phyloP scores from a whole-genome alignment of 306 rosid genomes.

The Vigna radiata region DNA sequence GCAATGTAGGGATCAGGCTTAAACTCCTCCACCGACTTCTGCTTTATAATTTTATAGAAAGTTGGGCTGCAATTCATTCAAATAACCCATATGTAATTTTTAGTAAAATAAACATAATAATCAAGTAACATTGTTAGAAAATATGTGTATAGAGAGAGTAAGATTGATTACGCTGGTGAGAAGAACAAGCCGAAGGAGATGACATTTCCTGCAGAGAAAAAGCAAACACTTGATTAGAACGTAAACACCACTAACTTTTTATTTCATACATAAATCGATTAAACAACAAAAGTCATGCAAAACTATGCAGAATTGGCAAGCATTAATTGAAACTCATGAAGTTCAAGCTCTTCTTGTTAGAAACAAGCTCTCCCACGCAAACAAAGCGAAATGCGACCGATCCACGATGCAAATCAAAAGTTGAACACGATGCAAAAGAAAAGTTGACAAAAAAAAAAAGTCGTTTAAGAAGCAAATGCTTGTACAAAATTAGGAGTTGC shows the following conservation, averaged over 20 bases:
- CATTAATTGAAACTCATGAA: neutral
- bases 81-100: neutral
- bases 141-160: neutral
- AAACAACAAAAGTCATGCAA: no score
- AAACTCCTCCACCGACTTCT: no score
- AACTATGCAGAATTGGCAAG: neutral
- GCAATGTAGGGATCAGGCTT: slow-evolving; percentile 70
- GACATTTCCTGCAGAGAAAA: slow-evolving; percentile 65
- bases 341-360: neutral
- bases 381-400: neutral
- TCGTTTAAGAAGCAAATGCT: no score
- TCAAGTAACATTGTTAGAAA: neutral
- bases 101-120: neutral
- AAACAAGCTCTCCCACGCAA: neutral
- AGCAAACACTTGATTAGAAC: neutral
- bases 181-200: slow-evolving; percentile 75
- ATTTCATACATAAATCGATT: neutral
- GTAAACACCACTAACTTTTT: neutral
- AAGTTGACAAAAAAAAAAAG: neutral
- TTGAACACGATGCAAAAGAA: no score
- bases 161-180: slow-evolving; percentile 71
- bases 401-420: neutral
- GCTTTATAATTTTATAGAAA: slow-evolving; percentile 59
- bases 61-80: slow-evolving; percentile 64
- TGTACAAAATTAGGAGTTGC: no score